These are phyloP conservation scores for Hamamelis virginiana DNA, from an alignment of 164 flowering plant genomes.

Conservation along the genomic window DNA sequence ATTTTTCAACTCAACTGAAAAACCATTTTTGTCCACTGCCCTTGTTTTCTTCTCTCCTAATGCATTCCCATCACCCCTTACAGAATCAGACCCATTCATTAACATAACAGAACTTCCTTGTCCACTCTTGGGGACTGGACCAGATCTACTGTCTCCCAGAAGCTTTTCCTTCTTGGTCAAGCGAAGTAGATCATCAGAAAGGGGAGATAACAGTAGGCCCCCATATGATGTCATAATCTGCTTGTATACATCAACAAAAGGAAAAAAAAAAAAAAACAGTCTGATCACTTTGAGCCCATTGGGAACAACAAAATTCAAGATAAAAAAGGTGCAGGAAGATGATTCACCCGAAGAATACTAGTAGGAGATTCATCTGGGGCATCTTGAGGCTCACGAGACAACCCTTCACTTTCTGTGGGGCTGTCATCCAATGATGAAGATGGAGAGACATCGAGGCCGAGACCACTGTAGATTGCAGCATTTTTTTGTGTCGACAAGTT, in stretches of 20 bases:
- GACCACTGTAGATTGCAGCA: slow-evolving; percentile 75
- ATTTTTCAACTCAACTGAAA: slow-evolving; percentile 12
- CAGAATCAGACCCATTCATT: slow-evolving; percentile 16
- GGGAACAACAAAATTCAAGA: not conserved
- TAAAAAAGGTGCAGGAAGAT: not conserved
- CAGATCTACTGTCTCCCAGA: slow-evolving; percentile 14
- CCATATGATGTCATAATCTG: slow-evolving; percentile 63
- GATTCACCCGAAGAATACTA: slow-evolving; percentile 49
- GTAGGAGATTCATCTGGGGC: slow-evolving; percentile 46
- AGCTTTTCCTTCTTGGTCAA: slow-evolving; percentile 30
- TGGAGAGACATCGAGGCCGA: slow-evolving; percentile 65
- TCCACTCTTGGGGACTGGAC: slow-evolving; percentile 17
- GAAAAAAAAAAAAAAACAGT: not conserved
- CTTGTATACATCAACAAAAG: slow-evolving; percentile 18
- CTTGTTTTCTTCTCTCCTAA: slow-evolving; percentile 23
- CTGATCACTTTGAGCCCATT: not conserved
- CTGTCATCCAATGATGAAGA: slow-evolving; percentile 50
- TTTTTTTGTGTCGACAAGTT: slow-evolving; percentile 47
- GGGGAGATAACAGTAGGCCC: slow-evolving; percentile 48
- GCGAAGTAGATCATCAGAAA: slow-evolving; percentile 38
- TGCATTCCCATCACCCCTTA: slow-evolving; percentile 17
- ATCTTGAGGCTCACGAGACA: slow-evolving; percentile 26
- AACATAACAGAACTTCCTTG: slow-evolving; percentile 2
- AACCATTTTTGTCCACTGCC: slow-evolving; percentile 20
- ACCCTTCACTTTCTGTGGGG: slow-evolving; percentile 43